Percentiles rank a stretch among this genome's conserved stretches.
Conservation (phyloP, 1,284 basidiomycete species). For the Thelephora terrestris region DNA sequence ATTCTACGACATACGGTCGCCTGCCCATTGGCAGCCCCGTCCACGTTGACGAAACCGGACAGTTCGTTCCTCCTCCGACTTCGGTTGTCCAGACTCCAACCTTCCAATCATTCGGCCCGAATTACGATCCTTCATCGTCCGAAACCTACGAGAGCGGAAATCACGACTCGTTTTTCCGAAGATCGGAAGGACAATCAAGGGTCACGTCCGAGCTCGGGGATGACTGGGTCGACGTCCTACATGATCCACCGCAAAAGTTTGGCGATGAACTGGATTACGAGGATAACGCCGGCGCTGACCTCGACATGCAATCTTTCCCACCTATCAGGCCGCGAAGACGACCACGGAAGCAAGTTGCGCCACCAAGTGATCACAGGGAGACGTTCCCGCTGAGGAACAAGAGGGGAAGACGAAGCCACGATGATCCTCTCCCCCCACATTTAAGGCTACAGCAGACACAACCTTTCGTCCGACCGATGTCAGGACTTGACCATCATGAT, state of each 20-base stretch:
- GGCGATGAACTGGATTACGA: constrained; percentile 23
- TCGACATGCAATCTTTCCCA: constrained; percentile 3
- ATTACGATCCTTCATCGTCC: constrained; percentile 31
- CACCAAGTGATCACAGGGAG: constrained; percentile 38
- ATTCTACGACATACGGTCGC: constrained; percentile 42
- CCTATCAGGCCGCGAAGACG: constrained; percentile 11
- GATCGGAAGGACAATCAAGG: not conserved
- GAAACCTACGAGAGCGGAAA: not conserved
- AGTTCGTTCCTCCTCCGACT: constrained; percentile 27
- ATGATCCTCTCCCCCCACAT: constrained; percentile 41
- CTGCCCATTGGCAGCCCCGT: constrained; percentile 57
- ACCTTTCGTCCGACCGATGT: constrained; percentile 62
- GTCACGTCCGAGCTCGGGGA: constrained; percentile 20
- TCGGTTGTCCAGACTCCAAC: constrained; percentile 33
- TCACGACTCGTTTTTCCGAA: constrained; percentile 1
- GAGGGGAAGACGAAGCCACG: constrained; percentile 6
- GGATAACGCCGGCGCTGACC: constrained; percentile 4
- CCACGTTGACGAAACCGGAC: constrained; percentile 40
- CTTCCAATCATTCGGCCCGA: constrained; percentile 41
- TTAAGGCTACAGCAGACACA: constrained; percentile 56
- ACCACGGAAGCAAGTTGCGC: constrained; percentile 13
- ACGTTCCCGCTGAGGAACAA: constrained; percentile 47
- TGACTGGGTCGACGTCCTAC: constrained; percentile 43
- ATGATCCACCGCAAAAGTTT: constrained; percentile 30
- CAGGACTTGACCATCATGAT: constrained; percentile 53